phyloP scores from a whole-genome alignment of 345 rosid genomes.

The Lumnitzera littorea region DNA sequence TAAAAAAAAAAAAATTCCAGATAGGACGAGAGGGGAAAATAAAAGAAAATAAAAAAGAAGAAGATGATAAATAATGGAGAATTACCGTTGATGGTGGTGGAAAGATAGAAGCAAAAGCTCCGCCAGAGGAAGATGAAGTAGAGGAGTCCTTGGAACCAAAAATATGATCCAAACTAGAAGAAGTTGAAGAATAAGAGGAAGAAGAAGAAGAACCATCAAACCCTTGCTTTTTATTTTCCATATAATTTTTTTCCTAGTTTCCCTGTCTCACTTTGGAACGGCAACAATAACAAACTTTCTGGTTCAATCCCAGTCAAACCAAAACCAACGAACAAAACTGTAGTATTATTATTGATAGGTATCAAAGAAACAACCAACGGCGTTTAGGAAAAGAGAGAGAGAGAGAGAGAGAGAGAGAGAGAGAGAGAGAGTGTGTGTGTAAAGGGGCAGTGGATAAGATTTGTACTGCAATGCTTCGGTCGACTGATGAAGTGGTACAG shows the following conservation, averaged over 20 bases:
- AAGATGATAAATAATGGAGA: neutral
- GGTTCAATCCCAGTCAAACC: neutral
- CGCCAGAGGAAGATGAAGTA: slow-evolving; percentile 25
- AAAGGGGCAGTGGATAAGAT: slow-evolving; percentile 27
- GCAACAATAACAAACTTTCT: no score
- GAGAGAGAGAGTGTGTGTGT: neutral
- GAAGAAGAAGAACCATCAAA: neutral
- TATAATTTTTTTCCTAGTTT: slow-evolving; percentile 17
- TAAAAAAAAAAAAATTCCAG: no score
- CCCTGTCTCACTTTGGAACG: neutral
- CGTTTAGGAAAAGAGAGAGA: slow-evolving; percentile 10
- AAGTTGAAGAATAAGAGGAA: slow-evolving; percentile 18
- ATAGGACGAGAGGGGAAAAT: no score
- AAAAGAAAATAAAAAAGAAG: neutral
- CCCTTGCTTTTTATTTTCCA: slow-evolving; percentile 25
- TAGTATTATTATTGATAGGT: slow-evolving; percentile 8
- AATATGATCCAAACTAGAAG: slow-evolving; percentile 37
- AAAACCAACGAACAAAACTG: slow-evolving; percentile 36
- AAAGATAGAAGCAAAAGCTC: slow-evolving; percentile 41
- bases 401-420: slow-evolving; percentile 2
- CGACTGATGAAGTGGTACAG: neutral
- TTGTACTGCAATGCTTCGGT: slow-evolving; percentile 12
- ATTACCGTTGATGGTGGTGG: slow-evolving; percentile 43
- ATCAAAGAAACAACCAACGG: slow-evolving; percentile 19
- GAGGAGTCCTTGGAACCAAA: slow-evolving; percentile 49